A percentile compares a stretch with the other conserved stretches of the same genome.
phyloP scores from a whole-genome alignment of 1,284 basidiomycete genomes.

The Ceratobasidium sp. region DNA sequence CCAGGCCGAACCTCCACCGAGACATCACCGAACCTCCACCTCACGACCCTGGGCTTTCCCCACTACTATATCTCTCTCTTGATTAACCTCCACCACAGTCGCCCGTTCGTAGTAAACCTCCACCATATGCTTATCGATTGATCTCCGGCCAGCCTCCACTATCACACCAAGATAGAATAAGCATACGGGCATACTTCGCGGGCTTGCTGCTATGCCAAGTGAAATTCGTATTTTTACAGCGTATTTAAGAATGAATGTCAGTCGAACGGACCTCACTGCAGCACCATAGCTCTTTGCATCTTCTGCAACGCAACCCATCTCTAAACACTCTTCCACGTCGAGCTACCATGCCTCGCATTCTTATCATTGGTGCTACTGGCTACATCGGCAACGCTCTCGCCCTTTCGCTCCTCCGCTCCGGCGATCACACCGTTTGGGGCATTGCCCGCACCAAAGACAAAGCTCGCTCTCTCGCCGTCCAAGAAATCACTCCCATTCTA shows the following conservation, averaged over 20 bases:
- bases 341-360: constrained; percentile 3
- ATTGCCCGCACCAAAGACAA: constrained; percentile 20
- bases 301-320: neutral
- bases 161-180: too few relatives aligned
- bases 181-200: too few relatives aligned
- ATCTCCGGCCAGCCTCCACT: too few relatives aligned
- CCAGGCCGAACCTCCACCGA: neutral
- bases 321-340: too few relatives aligned
- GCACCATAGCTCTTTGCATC: neutral
- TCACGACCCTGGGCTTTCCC: too few relatives aligned
- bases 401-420: constrained; percentile 20
- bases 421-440: constrained; percentile 23
- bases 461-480: constrained; percentile 1
- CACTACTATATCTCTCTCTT: too few relatives aligned
- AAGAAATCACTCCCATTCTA: constrained; percentile 18
- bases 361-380: constrained; percentile 13
- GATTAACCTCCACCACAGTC: too few relatives aligned
- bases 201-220: too few relatives aligned
- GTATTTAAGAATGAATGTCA: too few relatives aligned
- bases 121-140: too few relatives aligned
- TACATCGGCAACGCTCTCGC: constrained; percentile 23
- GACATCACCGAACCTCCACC: neutral
- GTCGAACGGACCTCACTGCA: neutral
- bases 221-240: too few relatives aligned
- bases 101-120: too few relatives aligned